These are phyloP conservation scores for Teunomyces gatunensis DNA, from an alignment of 805 yeast genomes.

Conservation along the genomic window DNA sequence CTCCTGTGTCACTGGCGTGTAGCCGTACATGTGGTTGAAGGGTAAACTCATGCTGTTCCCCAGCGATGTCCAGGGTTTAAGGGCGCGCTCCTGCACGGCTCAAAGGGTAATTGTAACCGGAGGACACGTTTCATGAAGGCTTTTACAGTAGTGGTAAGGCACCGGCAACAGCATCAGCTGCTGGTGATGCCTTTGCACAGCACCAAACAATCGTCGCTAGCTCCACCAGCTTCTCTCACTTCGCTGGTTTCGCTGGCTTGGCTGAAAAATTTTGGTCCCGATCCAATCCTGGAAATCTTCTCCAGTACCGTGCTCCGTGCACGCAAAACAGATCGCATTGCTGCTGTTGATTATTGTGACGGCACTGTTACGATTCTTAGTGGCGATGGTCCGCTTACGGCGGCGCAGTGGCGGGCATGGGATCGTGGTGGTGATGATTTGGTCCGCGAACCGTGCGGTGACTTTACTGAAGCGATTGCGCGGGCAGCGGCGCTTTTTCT, in stretches of 20 bases:
- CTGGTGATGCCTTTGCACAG: neutral
- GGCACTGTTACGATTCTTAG: constrained; percentile 7
- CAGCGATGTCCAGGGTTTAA: neutral
- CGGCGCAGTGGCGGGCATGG: constrained; percentile 12
- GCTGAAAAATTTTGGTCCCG: constrained; percentile 12
- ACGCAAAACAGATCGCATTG: constrained; percentile 21
- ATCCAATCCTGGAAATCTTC: constrained; percentile 14
- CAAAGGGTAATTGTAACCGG: neutral
- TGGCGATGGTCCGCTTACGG: constrained; percentile 12
- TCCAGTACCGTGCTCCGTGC: constrained; percentile 16
- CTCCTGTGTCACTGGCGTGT: neutral
- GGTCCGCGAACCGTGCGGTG: constrained; percentile 3
- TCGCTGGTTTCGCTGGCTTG: constrained; percentile 14
- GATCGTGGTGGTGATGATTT: constrained; percentile 4
- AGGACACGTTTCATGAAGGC: neutral
- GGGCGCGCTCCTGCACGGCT: neutral
- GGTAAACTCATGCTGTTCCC: constrained; percentile 5
- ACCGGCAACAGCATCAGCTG: neutral
- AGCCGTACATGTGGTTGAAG: constrained; percentile 5
- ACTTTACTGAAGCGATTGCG: constrained; percentile 12
- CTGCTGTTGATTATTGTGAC: constrained; percentile 1
- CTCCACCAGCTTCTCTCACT: too few species aligned
- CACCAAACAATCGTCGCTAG: too few species aligned
- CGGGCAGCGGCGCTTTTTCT: constrained; percentile 16
- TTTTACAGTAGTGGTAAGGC: constrained; percentile 18